Base-by-base conservation (phyloP, 768 basidiomycete species). In the Rhodosporidiobolus sp. region DNA sequence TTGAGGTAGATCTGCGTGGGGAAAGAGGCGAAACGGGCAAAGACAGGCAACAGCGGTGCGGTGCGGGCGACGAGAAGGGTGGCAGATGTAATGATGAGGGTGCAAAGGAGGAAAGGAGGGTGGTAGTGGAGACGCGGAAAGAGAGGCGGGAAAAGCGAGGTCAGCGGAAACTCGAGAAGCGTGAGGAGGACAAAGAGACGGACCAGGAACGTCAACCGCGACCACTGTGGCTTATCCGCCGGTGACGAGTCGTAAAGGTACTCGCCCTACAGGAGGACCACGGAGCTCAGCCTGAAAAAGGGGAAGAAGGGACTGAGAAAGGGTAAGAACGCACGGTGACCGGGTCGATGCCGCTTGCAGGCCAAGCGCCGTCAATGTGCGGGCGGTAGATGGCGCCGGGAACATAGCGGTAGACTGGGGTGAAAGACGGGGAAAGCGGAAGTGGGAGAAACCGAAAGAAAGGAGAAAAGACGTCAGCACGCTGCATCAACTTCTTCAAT, bases 321-420 rank as follows among this genome's bases (percentile, higher is more conserved):
- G 46, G 34, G 56, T 19, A 53, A 24, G 9, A 26, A 54, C 69
- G 56, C 28, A 74, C 73, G 0, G 84, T 83, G 17, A 75, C 80
- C 4, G 82, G 80, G 67, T 83, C 79, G 8, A 85, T 77, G 0
- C 84, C 84, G 0, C 84, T 84, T 14, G 84, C 82, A 32, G 86
- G 85, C 86, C 86, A 86, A 0, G 85, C 85, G 9, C 86, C 86
- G 43, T 75, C 86, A 66, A 86, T 85, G 70, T 86, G 85, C 4
- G 86, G 85, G 74, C 85, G 77, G 73, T 86, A 86, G 59, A 85
- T 72, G 26, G 85, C 84, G 9, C 84, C 85, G 16, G 84, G 82
- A 5, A 82, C 80, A 76, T 86, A 86, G 43, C 85, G 82, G 78
- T 86, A 86, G 30, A 86, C 80, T 74, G 35, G 12, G 28, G 24